phyloP scores from a whole-genome alignment of 495 filamentous ascomycete genomes.

The Penicillium roqueforti region DNA sequence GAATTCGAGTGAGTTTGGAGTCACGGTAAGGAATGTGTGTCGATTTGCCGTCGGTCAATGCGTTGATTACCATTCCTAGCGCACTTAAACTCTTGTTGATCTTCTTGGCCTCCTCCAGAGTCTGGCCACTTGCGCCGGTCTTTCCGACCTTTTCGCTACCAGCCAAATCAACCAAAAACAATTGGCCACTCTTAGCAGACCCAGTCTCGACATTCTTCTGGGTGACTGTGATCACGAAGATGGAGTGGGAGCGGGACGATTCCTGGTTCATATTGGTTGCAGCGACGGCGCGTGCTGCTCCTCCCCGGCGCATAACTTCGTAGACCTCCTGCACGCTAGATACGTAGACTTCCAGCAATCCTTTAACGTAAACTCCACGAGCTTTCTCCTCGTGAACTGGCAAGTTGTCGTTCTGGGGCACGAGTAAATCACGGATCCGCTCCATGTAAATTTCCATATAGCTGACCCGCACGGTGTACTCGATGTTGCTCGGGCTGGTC shows the following conservation, averaged over 20 bases:
- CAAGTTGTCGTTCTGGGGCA: conserved; percentile 90
- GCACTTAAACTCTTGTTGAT: conserved; percentile 99
- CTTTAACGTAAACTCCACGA: conserved; percentile 94
- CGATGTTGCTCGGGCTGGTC: conserved; percentile 85
- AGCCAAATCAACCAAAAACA: conserved; percentile 96
- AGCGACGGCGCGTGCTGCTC: conserved; percentile 81
- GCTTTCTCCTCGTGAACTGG: conserved; percentile 97
- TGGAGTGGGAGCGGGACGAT: conserved; percentile 96
- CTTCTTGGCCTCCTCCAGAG: conserved; percentile 97
- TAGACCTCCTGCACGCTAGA: conserved; percentile 94
- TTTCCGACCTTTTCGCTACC: conserved; percentile 98
- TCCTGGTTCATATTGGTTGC: conserved; percentile 99
- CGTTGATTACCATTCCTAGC: conserved; percentile 98
- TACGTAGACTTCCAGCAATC: conserved; percentile 90
- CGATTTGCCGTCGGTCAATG: conserved; percentile 97
- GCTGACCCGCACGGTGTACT: conserved; percentile 94
- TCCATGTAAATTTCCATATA: conserved; percentile 99
- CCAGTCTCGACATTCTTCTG: conserved; percentile 98
- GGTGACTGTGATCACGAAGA: conserved; percentile 94
- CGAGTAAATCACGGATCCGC: conserved; percentile 86
- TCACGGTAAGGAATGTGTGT: conserved; percentile 95
- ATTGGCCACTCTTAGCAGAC: conserved; percentile 90
- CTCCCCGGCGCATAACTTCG: conserved; percentile 93
- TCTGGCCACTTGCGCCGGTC: conserved; percentile 96
- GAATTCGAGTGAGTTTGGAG: conserved; percentile 93